phyloP scores from a whole-genome alignment of 2,329 filamentous ascomycete species.

The Sporothrix protearum region DNA sequence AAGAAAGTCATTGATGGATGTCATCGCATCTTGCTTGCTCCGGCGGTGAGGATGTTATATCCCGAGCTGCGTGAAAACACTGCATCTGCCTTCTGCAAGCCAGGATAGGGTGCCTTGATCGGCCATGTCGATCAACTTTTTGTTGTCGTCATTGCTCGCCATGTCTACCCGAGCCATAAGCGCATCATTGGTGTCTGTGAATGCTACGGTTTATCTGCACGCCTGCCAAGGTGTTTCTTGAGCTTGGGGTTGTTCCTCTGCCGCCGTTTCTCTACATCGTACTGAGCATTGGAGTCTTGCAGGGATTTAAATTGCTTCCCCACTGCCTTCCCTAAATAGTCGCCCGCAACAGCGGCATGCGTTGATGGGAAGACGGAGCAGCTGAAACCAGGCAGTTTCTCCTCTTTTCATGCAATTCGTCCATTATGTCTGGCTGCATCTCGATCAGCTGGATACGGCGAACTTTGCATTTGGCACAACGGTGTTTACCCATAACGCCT shows the following conservation, averaged over 20 bases:
- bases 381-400: conserved; percentile 4
- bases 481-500: background rate
- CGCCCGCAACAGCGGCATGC: background rate
- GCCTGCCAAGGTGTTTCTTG: background rate
- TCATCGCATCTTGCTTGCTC: background rate
- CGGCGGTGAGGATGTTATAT: too few species aligned
- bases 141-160: background rate
- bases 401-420: background rate
- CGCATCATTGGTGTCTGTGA: background rate
- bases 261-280: background rate
- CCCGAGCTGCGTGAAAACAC: too few species aligned
- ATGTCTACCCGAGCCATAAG: background rate
- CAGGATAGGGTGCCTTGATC: too few species aligned
- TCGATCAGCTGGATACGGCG: background rate
- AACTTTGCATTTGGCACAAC: background rate
- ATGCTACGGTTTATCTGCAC: background rate
- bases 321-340: background rate
- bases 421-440: background rate
- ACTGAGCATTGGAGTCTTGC: background rate
- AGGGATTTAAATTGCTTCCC: conserved; percentile 15
- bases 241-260: background rate
- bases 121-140: too few species aligned
- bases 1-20: background rate
- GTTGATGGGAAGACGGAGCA: conserved; percentile 10
- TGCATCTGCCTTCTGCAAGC: too few species aligned